A percentile compares a stretch with the other conserved stretches of the same genome.
Conservation (phyloP, 164 flowering plant species). For the Platanus orientalis region DNA sequence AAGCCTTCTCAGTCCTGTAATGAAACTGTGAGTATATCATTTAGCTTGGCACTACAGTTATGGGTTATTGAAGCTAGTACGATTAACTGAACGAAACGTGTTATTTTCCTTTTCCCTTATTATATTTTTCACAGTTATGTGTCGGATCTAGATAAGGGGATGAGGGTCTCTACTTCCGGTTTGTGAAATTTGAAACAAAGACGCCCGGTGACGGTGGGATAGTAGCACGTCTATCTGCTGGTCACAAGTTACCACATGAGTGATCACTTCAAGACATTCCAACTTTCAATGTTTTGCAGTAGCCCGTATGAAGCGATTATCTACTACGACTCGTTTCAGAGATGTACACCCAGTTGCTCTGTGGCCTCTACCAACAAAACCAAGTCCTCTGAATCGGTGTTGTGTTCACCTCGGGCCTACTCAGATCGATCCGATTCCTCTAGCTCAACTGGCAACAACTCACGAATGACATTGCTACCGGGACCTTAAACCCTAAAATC, state of each 20-base stretch:
- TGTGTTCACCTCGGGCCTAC: conserved; percentile 43
- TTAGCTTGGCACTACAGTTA: no score
- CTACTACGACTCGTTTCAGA: conserved; percentile 40
- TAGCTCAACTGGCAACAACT: conserved; percentile 31
- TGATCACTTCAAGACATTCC: conserved; percentile 30
- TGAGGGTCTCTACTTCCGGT: conserved; percentile 33
- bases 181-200: conserved; percentile 30
- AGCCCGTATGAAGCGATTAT: conserved; percentile 43
- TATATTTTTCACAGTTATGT: conserved; percentile 37
- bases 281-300: conserved; percentile 34
- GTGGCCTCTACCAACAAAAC: no score
- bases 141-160: conserved; percentile 40
- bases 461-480: conserved; percentile 30
- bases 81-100: no score
- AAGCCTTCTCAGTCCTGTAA: conserved; percentile 41
- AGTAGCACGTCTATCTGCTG: conserved; percentile 35
- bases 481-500: conserved; percentile 26
- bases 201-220: conserved; percentile 46
- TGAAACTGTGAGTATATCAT: conserved; percentile 31
- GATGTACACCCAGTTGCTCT: no score
- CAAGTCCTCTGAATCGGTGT: conserved; percentile 42
- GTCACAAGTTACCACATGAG: conserved; percentile 40
- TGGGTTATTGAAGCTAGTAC: no score
- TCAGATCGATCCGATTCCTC: conserved; percentile 45
- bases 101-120: no score